Evolutionary conservation across 2,329 filamentous ascomycete genomes (phyloP), one percentile per base, ranked within the genome.

Genomic region (Ceratocystis diversiconidia): DNA sequence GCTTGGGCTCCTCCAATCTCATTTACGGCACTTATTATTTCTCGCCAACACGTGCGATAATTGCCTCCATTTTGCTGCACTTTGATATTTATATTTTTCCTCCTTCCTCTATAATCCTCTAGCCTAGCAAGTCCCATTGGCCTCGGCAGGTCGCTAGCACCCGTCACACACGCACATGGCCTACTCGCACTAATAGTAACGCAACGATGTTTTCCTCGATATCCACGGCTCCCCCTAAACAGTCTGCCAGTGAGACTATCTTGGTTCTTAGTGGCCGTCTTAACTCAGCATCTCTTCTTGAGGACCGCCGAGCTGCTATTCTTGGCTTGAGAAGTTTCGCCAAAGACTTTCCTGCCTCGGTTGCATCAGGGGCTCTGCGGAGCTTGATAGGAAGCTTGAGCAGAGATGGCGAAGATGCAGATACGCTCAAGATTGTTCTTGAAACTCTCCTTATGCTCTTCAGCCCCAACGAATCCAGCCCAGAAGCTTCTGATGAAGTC

Each of bases 371-470:
- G 48, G 90, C 92, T n/a, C 78, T 99, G 61, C 84, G 92, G 69
- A 90, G 89, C 66, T 80, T 99, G 66, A 97, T 99, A 70, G 85
- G 84, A 12, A 90, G 89, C 71, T 78, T 99, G 64, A 85, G 85
- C 70, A 91, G 90, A 73, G 94, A 99, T 81, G 85, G 85, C 68
- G 90, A 95, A 73, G 94, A 99, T 80, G 88, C 96, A 66, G 94
- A 99, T 75, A 99, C 95, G 4, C 88, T 95, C 73, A 95, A 96
- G 76, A 85, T 95, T 66, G 89, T 96, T 68, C 80, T 99, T 69
- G 94, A 99, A 81, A 99, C 95, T 57, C 79, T 99, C 71, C 79
- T 97, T 73, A 92, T 95, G 86, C 85, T 99, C 50, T 97, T 97
- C 74, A 85, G 76, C 69, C 84, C 85, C 50, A 86, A 86, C 70